Conservation (phyloP, 345 rosid genomes). For the Barbarea vulgaris region DNA sequence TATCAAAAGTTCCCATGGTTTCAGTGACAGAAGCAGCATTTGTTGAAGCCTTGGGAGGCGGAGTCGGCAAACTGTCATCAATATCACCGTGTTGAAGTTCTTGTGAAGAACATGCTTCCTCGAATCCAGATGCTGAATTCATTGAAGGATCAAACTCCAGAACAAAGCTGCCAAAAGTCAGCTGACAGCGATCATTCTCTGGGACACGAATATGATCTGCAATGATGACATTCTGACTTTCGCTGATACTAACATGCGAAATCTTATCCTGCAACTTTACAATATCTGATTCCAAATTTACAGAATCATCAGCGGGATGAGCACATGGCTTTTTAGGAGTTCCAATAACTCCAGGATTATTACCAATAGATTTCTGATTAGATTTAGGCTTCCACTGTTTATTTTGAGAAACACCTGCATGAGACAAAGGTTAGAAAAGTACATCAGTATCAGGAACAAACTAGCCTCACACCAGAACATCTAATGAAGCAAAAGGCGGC, state of each 20-base stretch:
- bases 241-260: constrained; percentile 48
- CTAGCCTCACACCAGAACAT: neutral
- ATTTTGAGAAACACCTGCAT: constrained; percentile 62
- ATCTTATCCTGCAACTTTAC: constrained; percentile 59
- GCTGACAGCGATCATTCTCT: constrained; percentile 69
- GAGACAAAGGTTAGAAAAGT: neutral
- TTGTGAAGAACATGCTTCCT: constrained; percentile 45
- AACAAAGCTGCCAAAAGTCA: constrained; percentile 88
- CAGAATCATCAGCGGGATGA: constrained; percentile 48
- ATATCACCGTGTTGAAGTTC: constrained; percentile 47
- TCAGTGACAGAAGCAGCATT: constrained; percentile 45
- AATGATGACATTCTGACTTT: constrained; percentile 76
- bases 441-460: neutral
- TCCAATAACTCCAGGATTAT: constrained; percentile 64
- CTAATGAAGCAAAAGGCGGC: neutral
- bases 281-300: constrained; percentile 47
- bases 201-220: constrained; percentile 86
- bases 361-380: constrained; percentile 53
- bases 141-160: constrained; percentile 54
- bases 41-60: constrained; percentile 47
- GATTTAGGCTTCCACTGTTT: constrained; percentile 93
- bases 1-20: constrained; percentile 51
- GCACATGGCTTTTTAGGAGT: constrained; percentile 54
- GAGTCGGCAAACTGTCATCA: constrained; percentile 51
- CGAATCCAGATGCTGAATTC: constrained; percentile 45